These are phyloP conservation scores for Sphenostylis stenocarpa DNA, from an alignment of 306 rosid species.

Conservation along the genomic window DNA sequence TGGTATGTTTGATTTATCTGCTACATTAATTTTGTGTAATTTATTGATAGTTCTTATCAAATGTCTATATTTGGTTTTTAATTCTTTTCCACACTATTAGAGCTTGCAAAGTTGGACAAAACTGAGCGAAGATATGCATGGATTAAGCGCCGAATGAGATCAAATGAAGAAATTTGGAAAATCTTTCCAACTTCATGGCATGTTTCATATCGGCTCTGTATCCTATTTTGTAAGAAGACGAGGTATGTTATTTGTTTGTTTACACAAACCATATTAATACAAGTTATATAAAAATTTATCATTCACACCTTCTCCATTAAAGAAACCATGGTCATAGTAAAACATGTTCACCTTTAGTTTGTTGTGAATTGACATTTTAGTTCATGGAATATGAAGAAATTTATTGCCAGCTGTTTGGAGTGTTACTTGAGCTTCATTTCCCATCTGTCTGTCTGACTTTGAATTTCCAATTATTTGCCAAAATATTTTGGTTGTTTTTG, in stretches of 20 bases:
- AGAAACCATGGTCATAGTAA: slow-evolving; percentile 25
- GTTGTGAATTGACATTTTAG: slow-evolving; percentile 15
- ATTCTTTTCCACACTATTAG: slow-evolving; percentile 38
- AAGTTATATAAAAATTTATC: not conserved
- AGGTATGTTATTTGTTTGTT: slow-evolving; percentile 56
- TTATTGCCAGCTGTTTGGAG: slow-evolving; percentile 9
- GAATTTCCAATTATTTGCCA: not conserved
- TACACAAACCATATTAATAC: slow-evolving; percentile 3
- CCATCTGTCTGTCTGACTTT: not conserved
- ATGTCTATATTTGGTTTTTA: slow-evolving; percentile 24
- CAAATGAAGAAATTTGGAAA: slow-evolving; percentile 98
- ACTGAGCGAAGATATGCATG: slow-evolving; percentile 98
- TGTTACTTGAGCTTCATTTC: slow-evolving; percentile 10
- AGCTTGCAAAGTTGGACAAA: slow-evolving; percentile 94
- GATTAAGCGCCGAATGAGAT: slow-evolving; percentile 96
- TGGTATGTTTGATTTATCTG: slow-evolving; percentile 55
- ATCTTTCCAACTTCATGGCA: slow-evolving; percentile 94
- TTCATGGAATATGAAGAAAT: slow-evolving; percentile 10
- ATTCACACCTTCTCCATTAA: slow-evolving; percentile 10
- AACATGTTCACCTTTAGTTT: slow-evolving; percentile 23
- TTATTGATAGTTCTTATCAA: slow-evolving; percentile 11
- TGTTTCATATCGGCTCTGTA: slow-evolving; percentile 94
- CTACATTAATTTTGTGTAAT: slow-evolving; percentile 27
- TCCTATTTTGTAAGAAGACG: slow-evolving; percentile 92
- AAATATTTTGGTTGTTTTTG: slow-evolving; percentile 10